A percentile compares a stretch with the other conserved stretches of the same genome.
These are phyloP conservation scores for Candida insectalens DNA, from an alignment of 805 yeast species.

Conservation along the genomic window DNA sequence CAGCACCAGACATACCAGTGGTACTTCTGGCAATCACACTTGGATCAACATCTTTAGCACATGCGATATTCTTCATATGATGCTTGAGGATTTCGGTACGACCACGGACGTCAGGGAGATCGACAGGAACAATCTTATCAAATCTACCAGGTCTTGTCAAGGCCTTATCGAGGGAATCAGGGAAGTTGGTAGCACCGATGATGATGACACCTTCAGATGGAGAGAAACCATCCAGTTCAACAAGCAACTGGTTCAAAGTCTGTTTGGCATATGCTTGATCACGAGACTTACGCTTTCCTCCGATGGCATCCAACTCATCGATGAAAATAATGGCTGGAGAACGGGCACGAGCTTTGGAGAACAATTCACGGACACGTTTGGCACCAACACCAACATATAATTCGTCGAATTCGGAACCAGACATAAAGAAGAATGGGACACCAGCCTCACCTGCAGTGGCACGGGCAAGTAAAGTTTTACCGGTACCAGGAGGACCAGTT, in stretches of 20 bases:
- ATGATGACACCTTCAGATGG: slow-evolving; percentile 90
- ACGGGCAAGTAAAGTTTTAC: slow-evolving; percentile 91
- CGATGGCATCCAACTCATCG: slow-evolving; percentile 97
- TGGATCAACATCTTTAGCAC: slow-evolving; percentile 79
- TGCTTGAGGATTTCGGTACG: slow-evolving; percentile 85
- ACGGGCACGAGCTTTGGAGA: slow-evolving; percentile 84
- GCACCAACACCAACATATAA: slow-evolving; percentile 99
- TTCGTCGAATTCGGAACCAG: slow-evolving; percentile 97
- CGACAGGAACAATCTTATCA: slow-evolving; percentile 91
- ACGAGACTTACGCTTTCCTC: slow-evolving; percentile 88
- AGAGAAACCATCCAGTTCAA: slow-evolving; percentile 91
- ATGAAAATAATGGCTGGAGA: slow-evolving; percentile 96
- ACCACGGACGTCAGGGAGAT: slow-evolving; percentile 96
- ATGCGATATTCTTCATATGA: slow-evolving; percentile 85
- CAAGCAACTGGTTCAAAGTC: slow-evolving; percentile 89
- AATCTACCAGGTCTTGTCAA: slow-evolving; percentile 97
- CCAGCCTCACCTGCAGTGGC: slow-evolving; percentile 99
- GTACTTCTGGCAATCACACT: slow-evolving; percentile 92
- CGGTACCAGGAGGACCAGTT: slow-evolving; percentile 99
- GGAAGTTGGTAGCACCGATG: slow-evolving; percentile 98
- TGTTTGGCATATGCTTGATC: slow-evolving; percentile 98
- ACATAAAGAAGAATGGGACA: slow-evolving; percentile 96
- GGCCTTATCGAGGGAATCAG: slow-evolving; percentile 94
- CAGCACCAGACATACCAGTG: slow-evolving; percentile 98
- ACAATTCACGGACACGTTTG: slow-evolving; percentile 89